A percentile compares a stretch with the other conserved stretches of the same genome.
These are phyloP conservation scores for Dictyostelium purpureum DNA, from an alignment of 78 protist genomes.

Conservation along the genomic window DNA sequence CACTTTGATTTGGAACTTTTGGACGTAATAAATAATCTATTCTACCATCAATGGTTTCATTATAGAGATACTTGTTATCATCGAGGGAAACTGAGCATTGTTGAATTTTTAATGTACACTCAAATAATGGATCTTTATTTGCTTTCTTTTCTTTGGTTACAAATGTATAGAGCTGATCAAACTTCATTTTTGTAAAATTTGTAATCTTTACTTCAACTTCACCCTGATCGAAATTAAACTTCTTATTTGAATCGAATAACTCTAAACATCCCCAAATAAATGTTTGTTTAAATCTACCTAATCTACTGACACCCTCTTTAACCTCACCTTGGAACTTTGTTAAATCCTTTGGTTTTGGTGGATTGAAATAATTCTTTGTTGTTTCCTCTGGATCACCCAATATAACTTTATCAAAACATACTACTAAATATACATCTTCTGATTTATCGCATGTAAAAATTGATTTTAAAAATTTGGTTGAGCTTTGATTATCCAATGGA, in stretches of 20 bases:
- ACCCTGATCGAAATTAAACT: conserved; percentile 13
- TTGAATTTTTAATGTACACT: neutral
- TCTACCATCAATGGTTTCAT: neutral
- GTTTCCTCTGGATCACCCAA: conserved; percentile 75
- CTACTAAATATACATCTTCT: conserved; percentile 27
- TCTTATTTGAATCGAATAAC: conserved; percentile 2
- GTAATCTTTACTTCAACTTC: conserved; percentile 1
- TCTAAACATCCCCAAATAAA: conserved; percentile 66
- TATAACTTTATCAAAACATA: conserved; percentile 72
- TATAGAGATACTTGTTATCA: neutral
- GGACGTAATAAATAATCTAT: conserved; percentile 43
- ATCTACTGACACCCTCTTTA: neutral
- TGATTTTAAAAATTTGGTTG: conserved; percentile 26
- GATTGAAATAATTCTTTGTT: conserved; percentile 44
- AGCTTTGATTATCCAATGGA: conserved; percentile 23
- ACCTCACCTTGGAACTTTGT: conserved; percentile 32
- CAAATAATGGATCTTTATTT: conserved; percentile 11
- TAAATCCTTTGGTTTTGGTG: conserved; percentile 61
- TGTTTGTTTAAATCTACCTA: conserved; percentile 47
- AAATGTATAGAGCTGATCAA: conserved; percentile 9
- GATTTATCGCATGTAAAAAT: conserved; percentile 21
- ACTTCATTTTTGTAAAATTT: conserved; percentile 5
- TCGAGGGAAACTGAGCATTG: neutral
- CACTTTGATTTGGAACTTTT: neutral
- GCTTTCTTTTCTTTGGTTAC: conserved; percentile 20